phyloP scores from a whole-genome alignment of 2,329 filamentous ascomycete genomes.

The Arthrocladium fulminans region DNA sequence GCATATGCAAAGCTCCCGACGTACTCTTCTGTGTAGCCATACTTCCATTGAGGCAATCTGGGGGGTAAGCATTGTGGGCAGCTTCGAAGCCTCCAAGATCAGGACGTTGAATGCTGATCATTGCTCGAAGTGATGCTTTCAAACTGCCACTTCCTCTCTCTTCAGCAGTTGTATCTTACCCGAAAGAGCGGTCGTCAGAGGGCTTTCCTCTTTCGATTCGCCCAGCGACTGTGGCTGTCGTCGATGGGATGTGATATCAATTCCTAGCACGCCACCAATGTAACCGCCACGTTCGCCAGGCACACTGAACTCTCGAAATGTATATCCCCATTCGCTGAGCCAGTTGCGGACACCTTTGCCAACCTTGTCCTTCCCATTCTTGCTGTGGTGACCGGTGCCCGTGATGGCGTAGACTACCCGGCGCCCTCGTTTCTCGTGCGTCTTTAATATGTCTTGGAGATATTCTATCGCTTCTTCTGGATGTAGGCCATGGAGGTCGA shows the following conservation, averaged over 20 bases:
- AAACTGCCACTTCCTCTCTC: constrained; percentile 32
- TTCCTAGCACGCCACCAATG: constrained; percentile 55
- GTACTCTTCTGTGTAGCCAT: no score
- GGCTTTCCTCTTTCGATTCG: constrained; percentile 21
- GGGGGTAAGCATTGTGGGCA: no score
- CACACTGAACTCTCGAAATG: constrained; percentile 91
- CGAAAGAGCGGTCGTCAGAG: constrained; percentile 24
- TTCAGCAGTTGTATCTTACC: constrained; percentile 39
- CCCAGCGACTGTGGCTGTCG: constrained; percentile 28
- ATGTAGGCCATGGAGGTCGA: constrained; percentile 96
- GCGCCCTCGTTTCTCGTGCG: constrained; percentile 61
- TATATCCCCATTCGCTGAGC: constrained; percentile 90
- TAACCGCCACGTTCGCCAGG: constrained; percentile 83
- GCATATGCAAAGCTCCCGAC: no score
- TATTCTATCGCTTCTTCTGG: constrained; percentile 95
- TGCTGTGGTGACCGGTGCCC: constrained; percentile 92
- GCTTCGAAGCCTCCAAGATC: no score
- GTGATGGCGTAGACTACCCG: constrained; percentile 90
- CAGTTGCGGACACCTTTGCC: constrained; percentile 87
- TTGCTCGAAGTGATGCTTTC: background rate
- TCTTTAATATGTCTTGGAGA: constrained; percentile 74
- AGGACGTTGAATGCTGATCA: background rate
- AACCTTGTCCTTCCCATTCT: constrained; percentile 98
- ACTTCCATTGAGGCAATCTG: no score
- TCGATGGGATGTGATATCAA: constrained; percentile 54